A percentile compares a stretch with the other conserved stretches of the same genome.
Evolutionary conservation across 495 filamentous ascomycete genomes (phyloP).

Genomic region (Articulospora tetracladia): DNA sequence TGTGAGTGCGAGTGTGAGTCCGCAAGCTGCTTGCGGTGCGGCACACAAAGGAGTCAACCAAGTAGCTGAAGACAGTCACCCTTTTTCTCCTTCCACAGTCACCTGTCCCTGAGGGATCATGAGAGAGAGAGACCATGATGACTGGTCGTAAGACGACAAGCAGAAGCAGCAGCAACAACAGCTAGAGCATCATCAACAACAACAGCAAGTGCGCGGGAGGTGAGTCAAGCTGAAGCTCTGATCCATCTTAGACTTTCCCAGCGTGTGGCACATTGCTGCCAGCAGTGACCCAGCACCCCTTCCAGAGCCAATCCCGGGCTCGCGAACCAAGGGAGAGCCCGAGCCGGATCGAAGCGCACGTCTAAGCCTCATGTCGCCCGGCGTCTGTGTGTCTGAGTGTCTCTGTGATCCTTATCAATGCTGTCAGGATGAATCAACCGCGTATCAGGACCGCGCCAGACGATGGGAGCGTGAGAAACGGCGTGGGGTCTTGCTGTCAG

Average conservation of each 20-base stretch:
- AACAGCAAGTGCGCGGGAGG: no score
- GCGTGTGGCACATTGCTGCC: conserved; percentile 13
- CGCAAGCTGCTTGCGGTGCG: neutral
- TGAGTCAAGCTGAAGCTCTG: conserved; percentile 17
- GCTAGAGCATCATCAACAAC: no score
- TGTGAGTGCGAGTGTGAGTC: conserved; percentile 2
- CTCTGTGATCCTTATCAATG: neutral
- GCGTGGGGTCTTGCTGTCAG: neutral
- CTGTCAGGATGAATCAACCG: neutral
- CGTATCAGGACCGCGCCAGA: neutral
- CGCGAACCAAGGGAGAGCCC: neutral
- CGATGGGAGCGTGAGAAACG: neutral
- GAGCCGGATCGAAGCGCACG: conserved; percentile 1
- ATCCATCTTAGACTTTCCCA: conserved; percentile 3
- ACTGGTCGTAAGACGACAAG: no score
- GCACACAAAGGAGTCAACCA: conserved; percentile 1
- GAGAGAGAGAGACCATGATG: no score
- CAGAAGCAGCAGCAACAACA: no score
- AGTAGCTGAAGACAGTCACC: neutral
- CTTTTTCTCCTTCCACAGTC: neutral
- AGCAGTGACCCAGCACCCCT: no score
- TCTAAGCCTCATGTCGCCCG: neutral
- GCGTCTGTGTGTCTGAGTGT: neutral
- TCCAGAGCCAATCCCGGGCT: neutral
- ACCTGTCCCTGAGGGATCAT: neutral